Conservation (phyloP, 2,329 filamentous ascomycete species). For the Orbilia ellipsospora region DNA sequence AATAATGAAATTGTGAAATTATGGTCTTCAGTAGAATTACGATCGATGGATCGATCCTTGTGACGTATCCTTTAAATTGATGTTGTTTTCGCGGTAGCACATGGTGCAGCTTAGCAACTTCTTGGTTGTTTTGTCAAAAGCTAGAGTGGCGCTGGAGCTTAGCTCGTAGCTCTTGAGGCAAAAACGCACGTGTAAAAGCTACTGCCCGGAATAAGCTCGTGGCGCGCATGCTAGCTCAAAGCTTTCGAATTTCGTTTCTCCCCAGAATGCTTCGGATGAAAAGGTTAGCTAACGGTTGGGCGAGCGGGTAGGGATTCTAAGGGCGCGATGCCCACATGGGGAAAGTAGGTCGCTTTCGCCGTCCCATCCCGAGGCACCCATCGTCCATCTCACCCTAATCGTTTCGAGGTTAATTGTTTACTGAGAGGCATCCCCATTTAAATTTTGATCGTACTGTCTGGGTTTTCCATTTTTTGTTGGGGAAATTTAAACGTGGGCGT, state of each 20-base stretch:
- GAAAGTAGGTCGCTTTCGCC: neutral
- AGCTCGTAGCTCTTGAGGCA: too few species aligned
- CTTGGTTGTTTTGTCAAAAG: too few species aligned
- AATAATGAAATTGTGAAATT: constrained; percentile 3
- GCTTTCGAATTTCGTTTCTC: constrained; percentile 5
- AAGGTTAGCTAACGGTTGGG: too few species aligned
- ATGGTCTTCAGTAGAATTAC: too few species aligned
- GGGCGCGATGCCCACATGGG: neutral
- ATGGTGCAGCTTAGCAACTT: too few species aligned
- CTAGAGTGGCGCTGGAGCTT: too few species aligned
- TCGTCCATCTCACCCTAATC: neutral
- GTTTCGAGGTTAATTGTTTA: neutral
- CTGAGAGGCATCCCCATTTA: neutral
- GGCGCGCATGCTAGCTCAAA: neutral
- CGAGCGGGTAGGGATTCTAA: too few species aligned
- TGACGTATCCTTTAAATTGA: too few species aligned
- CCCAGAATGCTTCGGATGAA: constrained; percentile 4
- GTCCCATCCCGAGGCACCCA: constrained; percentile 19
- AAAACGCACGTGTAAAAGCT: too few species aligned
- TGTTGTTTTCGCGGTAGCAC: too few species aligned
- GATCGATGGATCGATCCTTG: too few species aligned
- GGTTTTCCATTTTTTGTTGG: constrained; percentile 33
- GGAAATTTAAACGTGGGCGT: neutral
- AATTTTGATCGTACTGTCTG: neutral
- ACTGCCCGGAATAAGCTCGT: neutral